A percentile compares a stretch with the other conserved stretches of the same genome.
Conservation (phyloP, 805 yeast genomes). For the Lachancea lanzarotensis region DNA sequence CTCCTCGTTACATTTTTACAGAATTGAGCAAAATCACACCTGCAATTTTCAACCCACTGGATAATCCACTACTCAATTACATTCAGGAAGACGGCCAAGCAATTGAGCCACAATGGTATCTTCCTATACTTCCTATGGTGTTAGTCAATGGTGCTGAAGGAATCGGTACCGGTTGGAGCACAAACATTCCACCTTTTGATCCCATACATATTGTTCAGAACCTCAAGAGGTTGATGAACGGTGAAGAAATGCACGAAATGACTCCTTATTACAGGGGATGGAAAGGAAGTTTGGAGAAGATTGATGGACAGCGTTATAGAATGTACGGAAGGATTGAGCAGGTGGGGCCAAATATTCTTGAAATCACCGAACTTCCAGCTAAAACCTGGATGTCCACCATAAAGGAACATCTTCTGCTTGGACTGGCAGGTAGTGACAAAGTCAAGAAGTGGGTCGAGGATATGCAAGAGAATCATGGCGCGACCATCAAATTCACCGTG, state of each 20-base stretch:
- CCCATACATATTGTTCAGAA: conserved; percentile 78
- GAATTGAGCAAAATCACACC: conserved; percentile 72
- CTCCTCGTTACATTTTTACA: conserved; percentile 93
- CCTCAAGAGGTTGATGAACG: conserved; percentile 63
- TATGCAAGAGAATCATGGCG: conserved; percentile 88
- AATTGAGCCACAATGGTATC: conserved; percentile 93
- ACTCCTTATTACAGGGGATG: conserved; percentile 94
- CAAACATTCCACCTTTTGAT: conserved; percentile 83
- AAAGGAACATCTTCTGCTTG: conserved; percentile 75
- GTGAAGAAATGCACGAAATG: conserved; percentile 65
- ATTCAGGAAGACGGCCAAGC: conserved; percentile 88
- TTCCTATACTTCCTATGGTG: conserved; percentile 92
- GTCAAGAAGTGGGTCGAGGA: conserved; percentile 83
- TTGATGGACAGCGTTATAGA: conserved; percentile 61
- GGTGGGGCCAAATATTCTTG: conserved; percentile 70
- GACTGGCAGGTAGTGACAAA: conserved; percentile 71
- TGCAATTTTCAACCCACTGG: conserved; percentile 69
- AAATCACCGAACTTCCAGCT: conserved; percentile 88
- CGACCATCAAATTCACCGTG: conserved; percentile 71
- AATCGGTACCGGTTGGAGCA: conserved; percentile 99
- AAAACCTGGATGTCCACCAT: conserved; percentile 87
- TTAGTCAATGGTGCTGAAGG: conserved; percentile 96
- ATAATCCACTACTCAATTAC: conserved; percentile 70
- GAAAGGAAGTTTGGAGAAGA: conserved; percentile 72
- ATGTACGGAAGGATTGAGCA: conserved; percentile 78